phyloP scores from a whole-genome alignment of 768 basidiomycete species.

The Lactarius tabidus region DNA sequence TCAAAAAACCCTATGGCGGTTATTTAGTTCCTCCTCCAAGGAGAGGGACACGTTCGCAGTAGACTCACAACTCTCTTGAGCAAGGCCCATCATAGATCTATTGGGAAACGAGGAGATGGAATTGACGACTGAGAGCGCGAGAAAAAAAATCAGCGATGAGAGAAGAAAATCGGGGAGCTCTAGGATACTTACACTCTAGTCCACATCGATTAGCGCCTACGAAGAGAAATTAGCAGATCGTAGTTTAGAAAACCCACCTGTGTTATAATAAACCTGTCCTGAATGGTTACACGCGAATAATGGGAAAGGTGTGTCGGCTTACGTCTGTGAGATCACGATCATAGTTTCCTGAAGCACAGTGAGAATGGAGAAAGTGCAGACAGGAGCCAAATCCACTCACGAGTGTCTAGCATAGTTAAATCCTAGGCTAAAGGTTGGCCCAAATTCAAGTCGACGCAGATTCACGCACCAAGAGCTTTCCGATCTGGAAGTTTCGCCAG shows the following conservation, averaged over 20 bases:
- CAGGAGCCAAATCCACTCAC: slow-evolving; percentile 32
- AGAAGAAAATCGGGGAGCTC: neutral
- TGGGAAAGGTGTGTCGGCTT: slow-evolving; percentile 22
- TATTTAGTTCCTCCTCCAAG: neutral
- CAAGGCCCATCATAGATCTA: slow-evolving; percentile 51
- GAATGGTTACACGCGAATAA: neutral
- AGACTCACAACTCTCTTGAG: slow-evolving; percentile 49
- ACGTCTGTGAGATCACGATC: slow-evolving; percentile 57
- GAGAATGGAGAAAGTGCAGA: neutral
- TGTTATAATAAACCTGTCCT: slow-evolving; percentile 46
- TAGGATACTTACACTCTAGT: slow-evolving; percentile 17
- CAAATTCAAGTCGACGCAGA: neutral
- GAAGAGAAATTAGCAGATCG: slow-evolving; percentile 13
- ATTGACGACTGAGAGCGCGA: slow-evolving; percentile 36
- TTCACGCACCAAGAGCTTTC: slow-evolving; percentile 44
- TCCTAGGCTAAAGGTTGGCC: slow-evolving; percentile 31
- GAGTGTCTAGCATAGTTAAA: slow-evolving; percentile 59
- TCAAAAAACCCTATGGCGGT: slow-evolving; percentile 43
- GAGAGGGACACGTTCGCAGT: neutral
- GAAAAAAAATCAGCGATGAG: neutral
- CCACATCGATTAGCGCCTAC: neutral
- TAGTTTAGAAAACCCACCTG: slow-evolving; percentile 34
- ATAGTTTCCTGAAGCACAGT: slow-evolving; percentile 39
- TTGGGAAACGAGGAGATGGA: slow-evolving; percentile 40
- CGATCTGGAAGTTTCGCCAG: slow-evolving; percentile 62